These are phyloP conservation scores for Arabidopsis arenosa DNA, from an alignment of 345 rosid species.

Conservation along the genomic window DNA sequence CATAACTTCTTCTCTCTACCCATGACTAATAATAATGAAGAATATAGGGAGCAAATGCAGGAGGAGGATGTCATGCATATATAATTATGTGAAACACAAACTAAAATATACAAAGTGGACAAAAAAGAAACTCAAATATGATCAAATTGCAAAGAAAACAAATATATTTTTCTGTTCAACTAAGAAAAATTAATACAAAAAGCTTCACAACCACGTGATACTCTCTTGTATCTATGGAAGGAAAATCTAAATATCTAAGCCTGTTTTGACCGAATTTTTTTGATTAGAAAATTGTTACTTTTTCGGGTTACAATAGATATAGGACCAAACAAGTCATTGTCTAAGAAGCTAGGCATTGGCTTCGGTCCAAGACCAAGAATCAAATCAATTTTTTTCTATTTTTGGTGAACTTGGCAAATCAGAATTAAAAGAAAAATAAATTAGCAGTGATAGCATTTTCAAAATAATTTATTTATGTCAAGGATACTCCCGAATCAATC, in stretches of 20 bases:
- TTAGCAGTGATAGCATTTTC: too few relatives aligned
- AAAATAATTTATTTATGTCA: too few relatives aligned
- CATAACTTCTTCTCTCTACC: constrained; percentile 32
- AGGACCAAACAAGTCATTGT: neutral
- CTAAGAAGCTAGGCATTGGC: constrained; percentile 25
- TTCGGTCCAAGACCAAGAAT: too few relatives aligned
- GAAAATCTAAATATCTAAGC: constrained; percentile 29
- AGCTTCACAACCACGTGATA: constrained; percentile 34
- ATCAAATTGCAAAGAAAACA: neutral
- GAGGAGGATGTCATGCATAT: constrained; percentile 25
- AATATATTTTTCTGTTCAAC: neutral
- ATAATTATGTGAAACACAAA: constrained; percentile 1
- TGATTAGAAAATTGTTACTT: constrained; percentile 17
- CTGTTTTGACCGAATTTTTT: neutral
- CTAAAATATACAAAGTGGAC: constrained; percentile 26
- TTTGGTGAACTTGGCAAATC: neutral
- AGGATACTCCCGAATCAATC: too few relatives aligned
- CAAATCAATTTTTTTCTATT: neutral
- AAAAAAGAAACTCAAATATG: neutral
- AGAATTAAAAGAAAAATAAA: too few relatives aligned
- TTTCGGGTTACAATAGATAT: neutral
- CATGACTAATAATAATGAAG: constrained; percentile 34
- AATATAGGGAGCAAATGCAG: constrained; percentile 25
- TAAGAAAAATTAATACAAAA: constrained; percentile 11
- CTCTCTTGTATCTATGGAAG: constrained; percentile 18